Evolutionary conservation across 2,329 filamentous ascomycete genomes (phyloP), one percentile per base, ranked within the genome.

Genomic region (Ilyonectria destructans): DNA sequence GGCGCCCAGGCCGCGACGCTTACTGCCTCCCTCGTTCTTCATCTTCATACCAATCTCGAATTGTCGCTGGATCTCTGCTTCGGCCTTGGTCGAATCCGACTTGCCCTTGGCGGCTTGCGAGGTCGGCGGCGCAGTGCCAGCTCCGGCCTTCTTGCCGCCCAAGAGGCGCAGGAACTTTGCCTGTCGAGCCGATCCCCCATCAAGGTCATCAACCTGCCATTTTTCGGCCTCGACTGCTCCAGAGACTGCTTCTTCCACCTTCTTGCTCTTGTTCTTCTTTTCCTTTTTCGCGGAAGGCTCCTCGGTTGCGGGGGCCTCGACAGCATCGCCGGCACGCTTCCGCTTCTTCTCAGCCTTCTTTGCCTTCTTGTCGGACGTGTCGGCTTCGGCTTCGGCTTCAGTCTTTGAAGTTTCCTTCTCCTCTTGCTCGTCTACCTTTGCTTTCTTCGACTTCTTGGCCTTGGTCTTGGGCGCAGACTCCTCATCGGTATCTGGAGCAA

Each of bases 111-210:
- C 60, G 26, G 55, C 43, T 33, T 48, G 45, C 51, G 66, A 61
- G 23, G 69, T 48, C 12, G 71, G 67, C 2, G 72, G 61, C 0
- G 74, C 65, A 31, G 75, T 77, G 17, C 70, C 75, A 33, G 76
- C 78, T 21, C 81, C 80, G 26, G 80, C 80, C 77, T 86, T 88
- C 68, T 85, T 87, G 2, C 81, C 86, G 21, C 88, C 88, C 4
- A 90, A 81, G 1, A 90, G 84, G 35, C 86, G 82, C 73, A 90
- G 78, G 68, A 89, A 90, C 79, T 90, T 90, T 68, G 81, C 80
- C 72, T 89, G 86, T 13, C 88, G 83, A 56, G 81, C 81, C 19
- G 80, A 72, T 23, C 85, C 87, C 35, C 88, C 88, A 45, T 84
- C 84, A 37, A 90, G 81, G 37, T 81, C 84, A 19, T 80, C 77